Percentiles rank a stretch among this genome's conserved stretches.
These are phyloP conservation scores for Phialocephala subalpina DNA, from an alignment of 2,329 filamentous ascomycete genomes.

Conservation along the genomic window DNA sequence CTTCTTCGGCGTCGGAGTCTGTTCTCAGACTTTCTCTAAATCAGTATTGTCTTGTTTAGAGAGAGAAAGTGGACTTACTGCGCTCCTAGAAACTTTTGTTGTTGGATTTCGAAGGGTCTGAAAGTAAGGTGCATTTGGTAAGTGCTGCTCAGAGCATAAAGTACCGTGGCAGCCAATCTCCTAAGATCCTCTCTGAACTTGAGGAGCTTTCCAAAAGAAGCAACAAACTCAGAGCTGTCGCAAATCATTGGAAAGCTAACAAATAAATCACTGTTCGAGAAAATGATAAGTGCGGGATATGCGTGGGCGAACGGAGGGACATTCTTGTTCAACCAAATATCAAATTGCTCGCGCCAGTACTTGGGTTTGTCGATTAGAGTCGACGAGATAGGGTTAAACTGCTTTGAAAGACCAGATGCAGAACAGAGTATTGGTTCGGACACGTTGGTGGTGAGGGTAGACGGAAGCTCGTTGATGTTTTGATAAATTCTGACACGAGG, in stretches of 20 bases:
- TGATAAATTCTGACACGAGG: too few relatives aligned
- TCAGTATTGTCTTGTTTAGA: too few relatives aligned
- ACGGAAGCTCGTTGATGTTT: too few relatives aligned
- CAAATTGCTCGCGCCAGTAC: conserved; percentile 36
- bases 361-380: conserved; percentile 33
- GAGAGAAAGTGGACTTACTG: conserved; percentile 15
- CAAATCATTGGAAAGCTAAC: conserved; percentile 34
- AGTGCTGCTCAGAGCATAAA: conserved; percentile 20
- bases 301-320: too few relatives aligned
- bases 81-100: conserved; percentile 33
- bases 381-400: not conserved
- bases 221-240: conserved; percentile 30
- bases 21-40: conserved; percentile 29
- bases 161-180: conserved; percentile 31
- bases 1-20: conserved; percentile 36
- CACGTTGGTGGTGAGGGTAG: not conserved
- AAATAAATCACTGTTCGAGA: conserved; percentile 30
- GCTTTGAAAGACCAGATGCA: too few relatives aligned
- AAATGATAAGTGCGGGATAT: too few relatives aligned
- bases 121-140: conserved; percentile 20
- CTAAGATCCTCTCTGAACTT: conserved; percentile 35
- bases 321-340: conserved; percentile 33
- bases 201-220: conserved; percentile 32
- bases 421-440: too few relatives aligned
- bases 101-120: conserved; percentile 12